Evolutionary conservation across 2,329 filamentous ascomycete genomes (phyloP).

Genomic region (Fusarium coicis): DNA sequence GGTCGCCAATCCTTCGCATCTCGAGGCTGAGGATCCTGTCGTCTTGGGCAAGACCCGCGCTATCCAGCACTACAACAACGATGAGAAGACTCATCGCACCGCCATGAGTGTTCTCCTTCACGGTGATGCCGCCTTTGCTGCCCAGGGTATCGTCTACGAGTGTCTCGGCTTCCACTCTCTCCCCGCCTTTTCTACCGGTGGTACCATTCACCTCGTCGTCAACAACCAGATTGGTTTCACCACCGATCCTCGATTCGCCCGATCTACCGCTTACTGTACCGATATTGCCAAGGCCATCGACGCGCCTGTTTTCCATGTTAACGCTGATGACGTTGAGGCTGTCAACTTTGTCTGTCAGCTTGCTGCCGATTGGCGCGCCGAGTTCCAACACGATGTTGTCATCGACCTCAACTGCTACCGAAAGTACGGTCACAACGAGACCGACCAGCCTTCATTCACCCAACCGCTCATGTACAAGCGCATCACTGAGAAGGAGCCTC

Average conservation of each 20-base stretch:
- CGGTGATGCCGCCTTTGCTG: constrained; percentile 96
- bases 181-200: constrained; percentile 95
- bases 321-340: constrained; percentile 97
- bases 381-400: constrained; percentile 98
- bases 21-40: constrained; percentile 98
- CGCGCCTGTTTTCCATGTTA: constrained; percentile 98
- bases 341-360: constrained; percentile 98
- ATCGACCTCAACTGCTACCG: constrained; percentile 99
- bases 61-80: constrained; percentile 98
- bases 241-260: constrained; percentile 95
- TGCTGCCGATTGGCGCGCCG: constrained; percentile 95
- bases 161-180: constrained; percentile 97
- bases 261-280: constrained; percentile 98
- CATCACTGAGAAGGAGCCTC: constrained; percentile 84
- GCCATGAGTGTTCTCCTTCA: constrained; percentile 97
- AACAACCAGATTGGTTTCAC: constrained; percentile 99
- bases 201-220: constrained; percentile 95
- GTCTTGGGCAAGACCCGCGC: constrained; percentile 97
- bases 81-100: constrained; percentile 86
- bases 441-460: constrained; percentile 99
- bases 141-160: constrained; percentile 97
- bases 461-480: constrained; percentile 99
- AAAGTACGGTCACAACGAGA: constrained; percentile 99
- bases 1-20: constrained; percentile 96
- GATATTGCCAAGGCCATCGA: constrained; percentile 99